Evolutionary conservation across 495 filamentous ascomycete genomes (phyloP), one percentile per base, ranked within the genome.

Genomic region (Talaromyces borbonicus): DNA sequence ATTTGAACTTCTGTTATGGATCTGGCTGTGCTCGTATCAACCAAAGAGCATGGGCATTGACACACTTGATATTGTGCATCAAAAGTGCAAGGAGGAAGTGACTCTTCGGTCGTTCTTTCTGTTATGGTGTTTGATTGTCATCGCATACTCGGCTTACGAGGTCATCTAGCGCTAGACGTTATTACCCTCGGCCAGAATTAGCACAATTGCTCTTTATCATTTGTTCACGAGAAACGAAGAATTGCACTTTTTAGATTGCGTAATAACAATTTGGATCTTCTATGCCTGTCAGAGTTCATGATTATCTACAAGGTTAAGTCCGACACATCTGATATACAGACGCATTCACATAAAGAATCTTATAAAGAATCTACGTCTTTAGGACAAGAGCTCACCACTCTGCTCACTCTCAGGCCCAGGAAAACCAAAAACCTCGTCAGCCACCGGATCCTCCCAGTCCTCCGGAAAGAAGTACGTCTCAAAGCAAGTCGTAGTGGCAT

Each of bases 381-480:
- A 30, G 6, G 6, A 7, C 27, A 6, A 30, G 6, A 6, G 27
- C 6, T 6, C 27, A 6, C 27, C 27, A 30, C 6, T 12, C 27
- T 37, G 6, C 33, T 37, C 33, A 37, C 33, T 11, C 15, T 37
- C 15, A 18, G 33, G 18, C 15, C 8, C 33, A 37, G 33, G 33
- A 18, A 40, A 20, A 40, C 6, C 37, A 22, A 20, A 40, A 15
- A 16, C 37, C 37, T 40, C 37, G n/a, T 40, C 37, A 22, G 37
- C 37, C 6, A 40, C 37, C 4, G 42, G 42, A 45, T 45, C 42
- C 40, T 47, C 52, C 45, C 49, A 53, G 38, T 44, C 47, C 9
- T 48, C 47, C 33, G 35, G 33, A 35, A 54, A 47, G 19, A 24
- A 22, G 47, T 51, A 46, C n/a, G 39, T 56, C 43, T 56, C 53